A percentile compares a stretch with the other conserved stretches of the same genome.
phyloP scores from a whole-genome alignment of 306 rosid genomes.

The Pyrus pyrifolia region DNA sequence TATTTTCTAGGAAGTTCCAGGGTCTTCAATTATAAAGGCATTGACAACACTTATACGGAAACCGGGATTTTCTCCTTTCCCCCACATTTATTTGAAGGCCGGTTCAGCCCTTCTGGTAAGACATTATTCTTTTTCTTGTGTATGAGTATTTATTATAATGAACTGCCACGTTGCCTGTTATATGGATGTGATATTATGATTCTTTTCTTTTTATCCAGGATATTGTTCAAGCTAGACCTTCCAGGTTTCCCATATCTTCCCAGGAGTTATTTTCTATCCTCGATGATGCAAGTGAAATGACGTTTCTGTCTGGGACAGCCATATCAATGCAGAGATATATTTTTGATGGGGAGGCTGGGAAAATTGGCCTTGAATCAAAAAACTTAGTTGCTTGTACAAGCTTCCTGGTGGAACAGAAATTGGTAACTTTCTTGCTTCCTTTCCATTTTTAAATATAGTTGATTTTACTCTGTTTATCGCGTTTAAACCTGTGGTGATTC shows the following conservation, averaged over 20 bases:
- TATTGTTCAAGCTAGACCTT: slow-evolving; percentile 52
- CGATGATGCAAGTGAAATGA: slow-evolving; percentile 80
- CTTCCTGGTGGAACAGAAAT: slow-evolving; percentile 71
- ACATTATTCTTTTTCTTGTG: slow-evolving; percentile 9
- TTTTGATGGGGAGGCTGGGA: slow-evolving; percentile 73
- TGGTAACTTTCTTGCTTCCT: slow-evolving; percentile 40
- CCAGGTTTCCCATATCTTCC: slow-evolving; percentile 59
- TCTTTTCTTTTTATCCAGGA: slow-evolving; percentile 40
- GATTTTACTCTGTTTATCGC: slow-evolving; percentile 3
- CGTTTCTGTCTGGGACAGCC: slow-evolving; percentile 63
- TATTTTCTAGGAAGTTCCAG: slow-evolving; percentile 60
- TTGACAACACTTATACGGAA: slow-evolving; percentile 42
- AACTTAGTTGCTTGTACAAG: slow-evolving; percentile 76
- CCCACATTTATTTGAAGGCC: slow-evolving; percentile 67
- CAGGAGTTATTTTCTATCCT: slow-evolving; percentile 59
- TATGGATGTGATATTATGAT: slow-evolving; percentile 8
- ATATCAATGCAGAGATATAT: slow-evolving; percentile 57
- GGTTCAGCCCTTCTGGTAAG: slow-evolving; percentile 83
- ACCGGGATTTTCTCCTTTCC: slow-evolving; percentile 48
- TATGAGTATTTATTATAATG: slow-evolving; percentile 7
- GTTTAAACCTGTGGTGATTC: slow-evolving; percentile 10
- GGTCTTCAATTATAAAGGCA: slow-evolving; percentile 54
- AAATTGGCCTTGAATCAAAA: slow-evolving; percentile 64
- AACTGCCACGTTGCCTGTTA: slow-evolving; percentile 2
- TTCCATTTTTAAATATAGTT: background rate